Evolutionary conservation across 129 eudicot genomes (phyloP).

Genomic region (Escallonia herrerae): DNA sequence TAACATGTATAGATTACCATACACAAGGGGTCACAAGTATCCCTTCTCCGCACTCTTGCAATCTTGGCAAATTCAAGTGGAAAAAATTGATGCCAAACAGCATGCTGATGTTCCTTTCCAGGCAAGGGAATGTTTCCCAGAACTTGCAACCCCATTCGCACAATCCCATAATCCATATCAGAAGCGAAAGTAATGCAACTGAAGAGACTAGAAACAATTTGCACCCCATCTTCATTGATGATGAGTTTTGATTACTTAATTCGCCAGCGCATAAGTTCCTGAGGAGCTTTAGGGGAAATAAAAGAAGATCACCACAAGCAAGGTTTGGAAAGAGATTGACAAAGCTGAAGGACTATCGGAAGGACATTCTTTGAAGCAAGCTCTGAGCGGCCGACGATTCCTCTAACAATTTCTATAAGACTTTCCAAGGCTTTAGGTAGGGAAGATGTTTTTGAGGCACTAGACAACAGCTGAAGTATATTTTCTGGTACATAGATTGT

Average conservation of each 20-base stretch:
- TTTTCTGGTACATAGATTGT: constrained; percentile 25
- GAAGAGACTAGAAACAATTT: constrained; percentile 27
- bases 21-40: constrained; percentile 72
- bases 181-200: constrained; percentile 20
- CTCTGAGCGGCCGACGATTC: constrained; percentile 53
- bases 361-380: constrained; percentile 55
- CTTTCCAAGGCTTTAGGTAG: constrained; percentile 36
- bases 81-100: constrained; percentile 54
- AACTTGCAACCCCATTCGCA: constrained; percentile 63
- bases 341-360: constrained; percentile 44
- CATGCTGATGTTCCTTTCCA: constrained; percentile 49
- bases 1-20: constrained; percentile 66
- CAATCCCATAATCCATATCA: constrained; percentile 38
- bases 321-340: constrained; percentile 23
- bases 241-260: constrained; percentile 43
- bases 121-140: constrained; percentile 75
- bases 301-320: constrained; percentile 28
- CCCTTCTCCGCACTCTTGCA: constrained; percentile 50
- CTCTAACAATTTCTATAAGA: constrained; percentile 44
- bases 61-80: constrained; percentile 41
- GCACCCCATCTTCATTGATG: constrained; percentile 53
- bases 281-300: constrained; percentile 53
- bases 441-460: constrained; percentile 34
- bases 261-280: constrained; percentile 85
- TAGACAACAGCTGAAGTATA: constrained; percentile 33